These are phyloP conservation scores for Candida nanaspora DNA, from an alignment of 805 yeast species.

Conservation along the genomic window DNA sequence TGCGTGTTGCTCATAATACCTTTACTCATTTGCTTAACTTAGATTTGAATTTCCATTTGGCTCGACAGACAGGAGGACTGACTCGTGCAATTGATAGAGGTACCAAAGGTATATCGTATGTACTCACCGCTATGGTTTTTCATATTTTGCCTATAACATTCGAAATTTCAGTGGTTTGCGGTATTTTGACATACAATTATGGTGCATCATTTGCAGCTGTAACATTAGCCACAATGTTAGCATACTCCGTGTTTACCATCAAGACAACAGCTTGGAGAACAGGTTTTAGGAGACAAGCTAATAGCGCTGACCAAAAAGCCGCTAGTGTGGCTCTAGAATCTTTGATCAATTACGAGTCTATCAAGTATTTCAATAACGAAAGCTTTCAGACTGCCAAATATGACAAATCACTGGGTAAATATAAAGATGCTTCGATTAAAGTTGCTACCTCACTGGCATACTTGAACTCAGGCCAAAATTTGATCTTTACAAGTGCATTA, in stretches of 20 bases:
- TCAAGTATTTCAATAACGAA: conserved; percentile 92
- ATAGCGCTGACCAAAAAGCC: conserved; percentile 91
- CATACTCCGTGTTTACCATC: conserved; percentile 82
- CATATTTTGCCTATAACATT: conserved; percentile 90
- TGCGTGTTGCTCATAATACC: conserved; percentile 82
- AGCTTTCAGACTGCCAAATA: conserved; percentile 71
- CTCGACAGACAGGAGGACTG: conserved; percentile 91
- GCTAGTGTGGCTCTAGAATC: conserved; percentile 93
- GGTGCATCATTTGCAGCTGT: conserved; percentile 86
- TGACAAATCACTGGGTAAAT: conserved; percentile 62
- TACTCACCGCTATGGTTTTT: conserved; percentile 93
- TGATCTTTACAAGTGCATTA: conserved; percentile 79
- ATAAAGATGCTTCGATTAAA: conserved; percentile 69
- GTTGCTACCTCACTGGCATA: conserved; percentile 82
- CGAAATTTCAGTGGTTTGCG: conserved; percentile 90
- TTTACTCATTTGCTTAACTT: conserved; percentile 75
- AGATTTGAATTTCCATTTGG: conserved; percentile 84
- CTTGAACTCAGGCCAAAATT: conserved; percentile 71
- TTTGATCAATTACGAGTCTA: conserved; percentile 88
- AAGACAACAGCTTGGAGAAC: conserved; percentile 96
- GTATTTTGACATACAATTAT: conserved; percentile 87
- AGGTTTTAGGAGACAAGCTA: conserved; percentile 79
- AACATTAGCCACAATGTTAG: conserved; percentile 80
- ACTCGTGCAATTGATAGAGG: conserved; percentile 97
- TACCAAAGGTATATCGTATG: conserved; percentile 93